Percentiles rank a stretch among this genome's conserved stretches.
Evolutionary conservation across 2,329 filamentous ascomycete genomes (phyloP).

Genomic region (Neofusicoccum ribis): DNA sequence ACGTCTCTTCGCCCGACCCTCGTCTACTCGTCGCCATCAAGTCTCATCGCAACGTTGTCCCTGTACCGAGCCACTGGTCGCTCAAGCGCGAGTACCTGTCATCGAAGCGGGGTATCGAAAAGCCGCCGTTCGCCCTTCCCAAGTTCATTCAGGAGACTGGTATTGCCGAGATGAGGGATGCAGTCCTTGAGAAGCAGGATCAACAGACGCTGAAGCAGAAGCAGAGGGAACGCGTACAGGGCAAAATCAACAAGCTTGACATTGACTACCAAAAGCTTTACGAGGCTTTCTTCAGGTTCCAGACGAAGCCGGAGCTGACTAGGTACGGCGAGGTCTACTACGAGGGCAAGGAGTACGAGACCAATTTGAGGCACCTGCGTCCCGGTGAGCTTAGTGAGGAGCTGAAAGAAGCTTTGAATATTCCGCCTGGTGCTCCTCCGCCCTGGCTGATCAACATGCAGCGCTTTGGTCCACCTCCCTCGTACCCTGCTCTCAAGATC

Average conservation of each 20-base stretch:
- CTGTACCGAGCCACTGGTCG: conserved; percentile 91
- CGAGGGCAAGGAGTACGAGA: conserved; percentile 97
- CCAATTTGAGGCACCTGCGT: conserved; percentile 84
- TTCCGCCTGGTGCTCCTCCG: conserved; percentile 87
- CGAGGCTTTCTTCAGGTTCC: conserved; percentile 96
- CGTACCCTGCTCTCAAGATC: conserved; percentile 93
- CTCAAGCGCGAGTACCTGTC: conserved; percentile 96
- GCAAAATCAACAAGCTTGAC: conserved; percentile 95
- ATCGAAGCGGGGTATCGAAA: conserved; percentile 95
- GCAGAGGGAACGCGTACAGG: conserved; percentile 88
- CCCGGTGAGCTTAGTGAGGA: conserved; percentile 88
- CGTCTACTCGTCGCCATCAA: conserved; percentile 91
- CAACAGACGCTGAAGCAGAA: conserved; percentile 92
- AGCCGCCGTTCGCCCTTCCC: conserved; percentile 86
- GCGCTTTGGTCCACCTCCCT: conserved; percentile 86
- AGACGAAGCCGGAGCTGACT: conserved; percentile 92
- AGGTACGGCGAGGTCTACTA: conserved; percentile 99
- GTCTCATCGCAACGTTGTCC: conserved; percentile 90
- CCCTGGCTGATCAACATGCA: conserved; percentile 98
- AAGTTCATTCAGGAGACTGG: conserved; percentile 98
- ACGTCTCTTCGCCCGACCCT: conserved; percentile 87
- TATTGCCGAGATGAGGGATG: conserved; percentile 97
- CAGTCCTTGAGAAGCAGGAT: conserved; percentile 92
- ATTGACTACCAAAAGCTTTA: conserved; percentile 99
- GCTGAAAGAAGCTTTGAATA: conserved; percentile 88